Base-by-base conservation (phyloP, 2,329 filamentous ascomycete species). In the Colletotrichum echinochloae region DNA sequence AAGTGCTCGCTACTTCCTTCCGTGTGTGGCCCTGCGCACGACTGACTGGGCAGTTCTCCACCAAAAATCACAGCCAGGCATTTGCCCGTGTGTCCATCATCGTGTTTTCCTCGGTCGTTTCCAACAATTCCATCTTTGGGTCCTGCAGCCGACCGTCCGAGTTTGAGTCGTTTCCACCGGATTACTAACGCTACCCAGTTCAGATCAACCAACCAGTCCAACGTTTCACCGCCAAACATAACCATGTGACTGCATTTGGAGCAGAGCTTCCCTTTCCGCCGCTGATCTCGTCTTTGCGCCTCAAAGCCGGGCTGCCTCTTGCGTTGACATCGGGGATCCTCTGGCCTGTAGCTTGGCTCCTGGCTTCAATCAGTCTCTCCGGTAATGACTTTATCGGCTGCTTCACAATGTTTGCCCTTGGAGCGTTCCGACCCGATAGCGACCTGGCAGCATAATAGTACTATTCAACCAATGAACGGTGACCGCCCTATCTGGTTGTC, bases 131-230 rank as follows among this genome's bases (percentile, higher is more conserved):
- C 63, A 66, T 65, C 44, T 46, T 39, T 7, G 23, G 33, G 16
- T 28, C 30, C 44, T 16, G 39, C 28, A 52, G 51, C 60, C 51
- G 60, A 37, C 60, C 65, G 64, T 68, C 65, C 65, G 65, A 68
- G 57, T 51, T 65, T 18, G 48, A 16, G 37, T 44, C 48, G 37
- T 44, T 39, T 46, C 35, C 16, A 16, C 18, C 33, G 54, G 20
- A 14, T 26, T 16, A 18, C 16, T 37, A 4, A 28, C n/a, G 16
- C 65, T 46, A 41, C n/a, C 41, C 11, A 35, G 28, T 14, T n/a
- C 35, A 39, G 48, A 20, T 48, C 33, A 30, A 12, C 49, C 48
- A 52, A 12, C 35, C n/a, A 30, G 16, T 20, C 44, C 59, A 51
- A 23, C 41, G 26, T 28, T 30, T 41, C 46, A 39, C 28, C 18